Evolutionary conservation across 768 basidiomycete genomes (phyloP).

Genomic region (Termitomyces titanicus): DNA sequence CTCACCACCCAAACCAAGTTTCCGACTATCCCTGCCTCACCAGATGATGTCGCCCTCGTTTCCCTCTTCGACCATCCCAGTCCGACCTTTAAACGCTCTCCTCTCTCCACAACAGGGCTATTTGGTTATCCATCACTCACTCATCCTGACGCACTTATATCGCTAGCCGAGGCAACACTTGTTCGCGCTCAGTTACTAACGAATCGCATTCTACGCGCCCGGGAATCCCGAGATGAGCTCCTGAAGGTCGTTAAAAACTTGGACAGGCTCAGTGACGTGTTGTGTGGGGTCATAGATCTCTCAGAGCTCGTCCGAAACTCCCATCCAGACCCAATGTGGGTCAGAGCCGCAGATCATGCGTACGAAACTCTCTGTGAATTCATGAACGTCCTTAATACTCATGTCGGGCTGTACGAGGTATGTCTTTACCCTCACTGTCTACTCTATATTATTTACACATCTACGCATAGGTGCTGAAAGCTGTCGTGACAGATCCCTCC

Average conservation of each 20-base stretch:
- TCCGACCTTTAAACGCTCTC: slow-evolving; percentile 31
- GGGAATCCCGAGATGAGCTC: slow-evolving; percentile 70
- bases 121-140: slow-evolving; percentile 79
- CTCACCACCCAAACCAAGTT: slow-evolving; percentile 37
- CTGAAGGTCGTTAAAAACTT: slow-evolving; percentile 91
- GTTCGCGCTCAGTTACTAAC: slow-evolving; percentile 80
- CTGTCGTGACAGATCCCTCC: slow-evolving; percentile 63
- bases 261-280: slow-evolving; percentile 91
- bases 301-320: slow-evolving; percentile 92
- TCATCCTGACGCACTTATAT: slow-evolving; percentile 62
- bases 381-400: slow-evolving; percentile 96
- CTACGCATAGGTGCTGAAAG: slow-evolving; percentile 57
- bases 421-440: slow-evolving; percentile 26
- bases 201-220: slow-evolving; percentile 73
- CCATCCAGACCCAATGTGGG: slow-evolving; percentile 85
- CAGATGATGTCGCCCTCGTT: slow-evolving; percentile 64
- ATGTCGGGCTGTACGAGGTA: slow-evolving; percentile 87
- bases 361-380: slow-evolving; percentile 94
- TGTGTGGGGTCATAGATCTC: slow-evolving; percentile 96
- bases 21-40: slow-evolving; percentile 52
- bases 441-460: slow-evolving; percentile 15
- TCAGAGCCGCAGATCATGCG: slow-evolving; percentile 76
- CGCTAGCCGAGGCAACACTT: slow-evolving; percentile 76
- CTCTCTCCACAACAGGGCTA: slow-evolving; percentile 66
- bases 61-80: slow-evolving; percentile 70